Conservation (phyloP, 441 rosid species). For the Gossypium lobatum region DNA sequence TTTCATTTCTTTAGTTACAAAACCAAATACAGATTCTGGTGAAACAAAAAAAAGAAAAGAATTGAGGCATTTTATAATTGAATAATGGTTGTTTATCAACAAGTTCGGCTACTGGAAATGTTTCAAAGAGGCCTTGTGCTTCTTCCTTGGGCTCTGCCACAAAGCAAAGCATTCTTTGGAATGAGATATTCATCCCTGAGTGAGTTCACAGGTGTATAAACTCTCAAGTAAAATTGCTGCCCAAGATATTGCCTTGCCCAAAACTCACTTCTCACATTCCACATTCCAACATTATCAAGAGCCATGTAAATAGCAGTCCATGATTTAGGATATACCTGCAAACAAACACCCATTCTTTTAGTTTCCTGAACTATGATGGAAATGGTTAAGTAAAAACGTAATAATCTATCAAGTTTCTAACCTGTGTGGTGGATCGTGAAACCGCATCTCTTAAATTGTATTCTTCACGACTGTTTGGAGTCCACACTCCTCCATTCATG, state of each 20-base stretch:
- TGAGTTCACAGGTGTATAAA: slow-evolving; percentile 34
- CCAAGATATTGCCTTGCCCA: slow-evolving; percentile 75
- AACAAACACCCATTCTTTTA: neutral
- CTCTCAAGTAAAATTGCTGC: slow-evolving; percentile 58
- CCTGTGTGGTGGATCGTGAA: slow-evolving; percentile 58
- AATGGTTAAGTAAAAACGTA: too few species aligned
- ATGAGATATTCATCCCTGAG: slow-evolving; percentile 43
- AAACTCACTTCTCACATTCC: slow-evolving; percentile 58
- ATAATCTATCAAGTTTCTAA: slow-evolving; percentile 15
- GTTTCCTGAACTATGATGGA: neutral
- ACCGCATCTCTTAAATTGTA: slow-evolving; percentile 60
- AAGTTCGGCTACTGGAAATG: neutral
- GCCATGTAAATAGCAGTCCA: slow-evolving; percentile 66
- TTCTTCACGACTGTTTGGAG: slow-evolving; percentile 35
- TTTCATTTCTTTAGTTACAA: neutral
- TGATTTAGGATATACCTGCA: slow-evolving; percentile 63
- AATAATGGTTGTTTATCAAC: neutral
- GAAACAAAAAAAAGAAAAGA: slow-evolving; percentile 10
- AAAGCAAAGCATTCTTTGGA: slow-evolving; percentile 48
- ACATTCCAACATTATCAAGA: slow-evolving; percentile 67
- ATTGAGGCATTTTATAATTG: neutral
- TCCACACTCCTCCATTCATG: slow-evolving; percentile 57
- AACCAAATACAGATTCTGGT: neutral
- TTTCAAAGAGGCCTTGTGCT: slow-evolving; percentile 18
- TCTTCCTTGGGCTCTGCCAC: slow-evolving; percentile 44